Percentiles rank a stretch among this genome's conserved stretches.
Evolutionary conservation across 176 grass and related monocot genomes (phyloP).

Genomic region (Saccharum spontaneum): DNA sequence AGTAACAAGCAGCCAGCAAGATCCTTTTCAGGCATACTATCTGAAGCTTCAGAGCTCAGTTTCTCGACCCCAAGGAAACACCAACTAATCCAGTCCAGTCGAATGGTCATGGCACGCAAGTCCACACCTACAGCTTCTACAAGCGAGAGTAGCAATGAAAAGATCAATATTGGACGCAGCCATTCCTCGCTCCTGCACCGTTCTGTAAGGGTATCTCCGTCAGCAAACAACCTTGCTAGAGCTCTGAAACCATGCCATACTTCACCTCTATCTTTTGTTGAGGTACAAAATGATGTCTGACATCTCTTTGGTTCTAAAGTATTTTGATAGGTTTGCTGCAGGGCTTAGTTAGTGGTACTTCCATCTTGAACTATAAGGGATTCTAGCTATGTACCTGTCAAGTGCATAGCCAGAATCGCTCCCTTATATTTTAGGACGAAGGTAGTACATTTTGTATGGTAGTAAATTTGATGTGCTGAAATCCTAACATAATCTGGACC

Average conservation of each 20-base stretch:
- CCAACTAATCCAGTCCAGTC: slow-evolving; percentile 41
- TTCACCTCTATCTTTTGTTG: slow-evolving; percentile 67
- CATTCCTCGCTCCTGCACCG: slow-evolving; percentile 79
- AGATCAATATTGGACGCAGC: slow-evolving; percentile 52
- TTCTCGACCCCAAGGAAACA: slow-evolving; percentile 48
- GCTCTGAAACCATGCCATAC: slow-evolving; percentile 81
- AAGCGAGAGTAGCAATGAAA: slow-evolving; percentile 36
- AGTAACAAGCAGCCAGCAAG: slow-evolving; percentile 23
- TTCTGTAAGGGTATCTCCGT: slow-evolving; percentile 73
- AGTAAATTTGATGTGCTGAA: background rate
- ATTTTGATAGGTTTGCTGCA: background rate
- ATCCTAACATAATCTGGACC: slow-evolving; percentile 10
- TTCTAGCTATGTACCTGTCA: background rate
- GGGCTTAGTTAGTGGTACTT: background rate
- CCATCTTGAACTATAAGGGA: background rate
- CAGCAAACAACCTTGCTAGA: slow-evolving; percentile 68
- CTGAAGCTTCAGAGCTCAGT: slow-evolving; percentile 37
- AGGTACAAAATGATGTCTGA: slow-evolving; percentile 40
- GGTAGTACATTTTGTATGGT: background rate
- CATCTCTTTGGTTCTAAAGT: background rate
- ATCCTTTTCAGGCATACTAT: slow-evolving; percentile 41
- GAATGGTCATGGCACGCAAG: slow-evolving; percentile 45
- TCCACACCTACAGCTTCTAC: slow-evolving; percentile 38
- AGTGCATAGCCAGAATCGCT: background rate
- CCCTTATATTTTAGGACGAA: background rate